A percentile compares a stretch with the other conserved stretches of the same genome.
Evolutionary conservation across 2,329 filamentous ascomycete genomes (phyloP).

Genomic region (Dothideomycetes sp.): DNA sequence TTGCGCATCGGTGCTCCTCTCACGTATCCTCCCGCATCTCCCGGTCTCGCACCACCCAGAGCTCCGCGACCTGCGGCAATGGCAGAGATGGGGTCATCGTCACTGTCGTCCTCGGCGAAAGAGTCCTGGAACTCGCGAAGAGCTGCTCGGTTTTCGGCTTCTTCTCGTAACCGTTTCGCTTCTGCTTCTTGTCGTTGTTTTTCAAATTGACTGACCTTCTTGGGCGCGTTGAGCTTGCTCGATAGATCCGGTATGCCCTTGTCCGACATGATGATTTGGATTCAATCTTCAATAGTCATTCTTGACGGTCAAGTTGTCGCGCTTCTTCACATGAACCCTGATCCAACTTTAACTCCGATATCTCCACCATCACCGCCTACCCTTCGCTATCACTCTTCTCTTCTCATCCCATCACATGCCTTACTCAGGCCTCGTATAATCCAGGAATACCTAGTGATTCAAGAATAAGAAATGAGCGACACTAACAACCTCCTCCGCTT

Average conservation of each 20-base stretch:
- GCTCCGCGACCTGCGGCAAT: conserved; percentile 25
- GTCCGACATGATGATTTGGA: conserved; percentile 2
- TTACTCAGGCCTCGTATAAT: no score
- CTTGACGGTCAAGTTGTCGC: neutral
- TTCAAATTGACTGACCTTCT: conserved; percentile 82
- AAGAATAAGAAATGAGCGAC: no score
- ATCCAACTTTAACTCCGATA: no score
- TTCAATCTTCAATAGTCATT: neutral
- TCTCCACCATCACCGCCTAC: no score
- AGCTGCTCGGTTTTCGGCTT: conserved; percentile 77
- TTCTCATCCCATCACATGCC: no score
- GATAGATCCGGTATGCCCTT: conserved; percentile 7
- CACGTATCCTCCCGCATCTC: conserved; percentile 8
- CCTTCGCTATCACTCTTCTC: no score
- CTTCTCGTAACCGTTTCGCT: conserved; percentile 75
- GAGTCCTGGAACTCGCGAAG: conserved; percentile 82
- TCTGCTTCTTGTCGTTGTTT: conserved; percentile 81
- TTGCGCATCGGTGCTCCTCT: conserved; percentile 28
- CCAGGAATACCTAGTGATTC: no score
- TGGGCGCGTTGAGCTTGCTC: conserved; percentile 59
- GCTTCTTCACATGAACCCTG: conserved; percentile 3
- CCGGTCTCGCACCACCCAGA: conserved; percentile 16
- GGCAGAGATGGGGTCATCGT: conserved; percentile 12
- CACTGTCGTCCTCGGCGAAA: conserved; percentile 51
- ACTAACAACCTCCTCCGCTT: conserved; percentile 42